phyloP scores from a whole-genome alignment of 2,329 filamentous ascomycete genomes.

The Trichoderma sp. region DNA sequence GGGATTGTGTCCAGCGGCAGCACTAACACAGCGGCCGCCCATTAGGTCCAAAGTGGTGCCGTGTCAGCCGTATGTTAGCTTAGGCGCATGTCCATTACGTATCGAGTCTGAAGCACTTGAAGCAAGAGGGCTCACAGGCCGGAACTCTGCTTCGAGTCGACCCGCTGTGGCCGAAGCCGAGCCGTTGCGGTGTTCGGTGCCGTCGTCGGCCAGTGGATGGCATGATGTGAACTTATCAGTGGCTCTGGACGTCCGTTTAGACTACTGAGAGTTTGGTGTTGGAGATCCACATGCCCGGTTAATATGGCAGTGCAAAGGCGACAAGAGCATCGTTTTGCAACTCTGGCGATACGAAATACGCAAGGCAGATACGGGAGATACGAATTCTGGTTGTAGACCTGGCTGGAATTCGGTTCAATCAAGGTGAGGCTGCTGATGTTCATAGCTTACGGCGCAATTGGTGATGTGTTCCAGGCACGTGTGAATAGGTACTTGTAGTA shows the following conservation, averaged over 20 bases:
- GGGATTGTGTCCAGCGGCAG: neutral
- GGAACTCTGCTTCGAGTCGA: neutral
- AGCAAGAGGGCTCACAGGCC: neutral
- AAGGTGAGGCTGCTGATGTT: neutral
- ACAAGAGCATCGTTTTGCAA: neutral
- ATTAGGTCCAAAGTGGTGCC: neutral
- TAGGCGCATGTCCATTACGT: neutral
- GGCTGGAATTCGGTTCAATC: neutral
- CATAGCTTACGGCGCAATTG: neutral
- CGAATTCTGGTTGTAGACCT: neutral
- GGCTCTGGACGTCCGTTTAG: neutral
- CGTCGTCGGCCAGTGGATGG: neutral
- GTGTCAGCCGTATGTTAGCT: neutral
- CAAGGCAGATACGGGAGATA: neutral
- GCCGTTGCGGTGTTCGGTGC: neutral
- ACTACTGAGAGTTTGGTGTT: neutral
- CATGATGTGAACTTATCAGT: neutral
- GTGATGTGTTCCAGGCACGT: neutral
- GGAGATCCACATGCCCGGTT: neutral
- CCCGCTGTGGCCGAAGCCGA: constrained; percentile 5
- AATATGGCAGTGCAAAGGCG: neutral
- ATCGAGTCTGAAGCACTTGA: neutral
- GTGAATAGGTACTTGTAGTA: neutral
- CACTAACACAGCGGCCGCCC: neutral
- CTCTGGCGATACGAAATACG: neutral